Evolutionary conservation across 805 yeast species (phyloP).

Genomic region (Hanseniaspora nectarophila): DNA sequence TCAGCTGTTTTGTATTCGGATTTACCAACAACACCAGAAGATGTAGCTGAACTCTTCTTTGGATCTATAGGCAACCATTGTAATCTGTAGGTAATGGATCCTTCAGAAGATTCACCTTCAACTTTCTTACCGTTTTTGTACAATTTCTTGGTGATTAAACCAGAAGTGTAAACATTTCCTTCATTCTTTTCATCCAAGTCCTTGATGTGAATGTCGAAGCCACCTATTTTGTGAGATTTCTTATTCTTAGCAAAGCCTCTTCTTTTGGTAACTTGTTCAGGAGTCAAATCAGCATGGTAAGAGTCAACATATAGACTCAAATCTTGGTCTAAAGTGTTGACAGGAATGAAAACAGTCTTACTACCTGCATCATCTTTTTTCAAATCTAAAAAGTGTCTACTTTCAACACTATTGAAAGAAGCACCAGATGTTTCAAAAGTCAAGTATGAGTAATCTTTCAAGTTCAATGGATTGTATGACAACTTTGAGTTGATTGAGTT

Average conservation of each 20-base stretch:
- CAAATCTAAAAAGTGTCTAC: slow-evolving; percentile 1
- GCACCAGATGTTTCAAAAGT: slow-evolving; percentile 9
- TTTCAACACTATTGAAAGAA: slow-evolving; percentile 3
- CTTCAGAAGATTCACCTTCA: slow-evolving; percentile 20
- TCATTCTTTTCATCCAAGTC: slow-evolving; percentile 7
- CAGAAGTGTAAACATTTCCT: slow-evolving; percentile 1
- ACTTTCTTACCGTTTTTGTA: slow-evolving; percentile 9
- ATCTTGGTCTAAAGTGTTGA: slow-evolving; percentile 45
- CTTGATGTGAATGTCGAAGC: not conserved
- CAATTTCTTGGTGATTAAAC: not conserved
- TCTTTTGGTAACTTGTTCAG: slow-evolving; percentile 11
- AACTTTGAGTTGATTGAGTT: not conserved
- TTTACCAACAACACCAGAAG: slow-evolving; percentile 37
- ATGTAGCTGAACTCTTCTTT: slow-evolving; percentile 32
- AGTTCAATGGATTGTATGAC: not conserved
- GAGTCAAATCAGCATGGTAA: slow-evolving; percentile 2
- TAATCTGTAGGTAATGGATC: slow-evolving; percentile 15
- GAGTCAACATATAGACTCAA: slow-evolving; percentile 28
- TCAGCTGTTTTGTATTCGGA: slow-evolving; percentile 44
- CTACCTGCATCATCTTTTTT: not conserved
- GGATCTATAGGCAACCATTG: slow-evolving; percentile 20
- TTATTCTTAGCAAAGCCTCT: slow-evolving; percentile 11
- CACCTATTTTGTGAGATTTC: slow-evolving; percentile 13
- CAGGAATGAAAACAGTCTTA: slow-evolving; percentile 35
- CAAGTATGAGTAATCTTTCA: slow-evolving; percentile 18